Base-by-base conservation (phyloP, 2,329 filamentous ascomycete genomes). In the Coleophoma eucalyptorum region DNA sequence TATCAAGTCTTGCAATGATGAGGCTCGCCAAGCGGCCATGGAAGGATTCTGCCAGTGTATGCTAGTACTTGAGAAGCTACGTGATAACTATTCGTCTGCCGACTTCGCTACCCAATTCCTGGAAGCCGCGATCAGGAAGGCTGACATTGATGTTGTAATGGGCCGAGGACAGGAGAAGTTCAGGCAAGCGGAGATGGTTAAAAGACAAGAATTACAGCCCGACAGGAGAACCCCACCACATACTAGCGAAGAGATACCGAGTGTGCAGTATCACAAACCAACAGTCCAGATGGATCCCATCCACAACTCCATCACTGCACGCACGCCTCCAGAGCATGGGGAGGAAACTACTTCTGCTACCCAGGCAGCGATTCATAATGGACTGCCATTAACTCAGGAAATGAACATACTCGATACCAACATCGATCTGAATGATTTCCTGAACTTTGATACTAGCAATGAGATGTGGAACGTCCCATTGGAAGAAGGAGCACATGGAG, bases 51-150 rank as follows among this genome's bases (percentile, higher is more conserved):
- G 87, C 60, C 87, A 91, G 66, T 97, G 93, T 71, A 96, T 97
- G 90, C 81, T 86, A 43, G 90, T 96, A 52, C 88, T 97, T 76
- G 86, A 91, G 66, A 87, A 86, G 56, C 78, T 97, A 16, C 84
- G 91, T 35, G 90, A 96, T 63, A 89, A 91, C 31, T 97, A 97
- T 63, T 86, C 91, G 0, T 91, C 92, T 0, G 93, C 93, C n/a
- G 92, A 97, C 68, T 96, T 94, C 62, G 91, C 90, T n/a, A 93
- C 89, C 1, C 89, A 89, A 2, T 97, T 97, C 73, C 78, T 97
- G n/a, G 90, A 96, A 65, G 90, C 91, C 1, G 90, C 91, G 1
- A 87, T 96, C 55, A 85, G 89, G 55, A 95, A 96, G 72, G 90
- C 90, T 8, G 84, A 89, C 50, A 91, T 94, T 55, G 63, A 65